phyloP scores from a whole-genome alignment of 352 stramenopile genomes.

The Phytopythium mirpurense region DNA sequence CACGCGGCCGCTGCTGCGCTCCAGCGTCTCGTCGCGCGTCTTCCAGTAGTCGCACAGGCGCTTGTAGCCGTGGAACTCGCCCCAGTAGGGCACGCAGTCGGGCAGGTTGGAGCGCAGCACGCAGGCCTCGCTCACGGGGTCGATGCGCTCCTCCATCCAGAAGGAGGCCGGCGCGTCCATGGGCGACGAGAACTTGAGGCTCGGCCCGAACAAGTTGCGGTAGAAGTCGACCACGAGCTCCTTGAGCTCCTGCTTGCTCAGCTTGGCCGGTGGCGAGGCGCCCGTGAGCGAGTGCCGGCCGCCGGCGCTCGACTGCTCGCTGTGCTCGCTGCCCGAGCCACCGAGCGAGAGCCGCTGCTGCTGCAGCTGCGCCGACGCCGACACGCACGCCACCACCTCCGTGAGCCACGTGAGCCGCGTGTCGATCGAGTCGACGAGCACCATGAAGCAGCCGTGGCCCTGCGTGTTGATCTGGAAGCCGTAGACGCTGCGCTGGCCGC shows the following conservation, averaged over 20 bases:
- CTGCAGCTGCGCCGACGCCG: conserved; percentile 16
- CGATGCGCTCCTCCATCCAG: conserved; percentile 85
- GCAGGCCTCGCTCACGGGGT: conserved; percentile 58
- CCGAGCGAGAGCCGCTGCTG: conserved; percentile 59
- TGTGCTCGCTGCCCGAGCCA: conserved; percentile 23
- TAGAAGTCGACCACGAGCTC: conserved; percentile 75
- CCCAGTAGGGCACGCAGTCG: conserved; percentile 83
- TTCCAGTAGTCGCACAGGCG: conserved; percentile 86
- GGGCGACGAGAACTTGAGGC: conserved; percentile 74
- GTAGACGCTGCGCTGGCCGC: conserved; percentile 67
- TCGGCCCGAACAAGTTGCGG: conserved; percentile 69
- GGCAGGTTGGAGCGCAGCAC: conserved; percentile 84
- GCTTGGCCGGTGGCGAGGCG: conserved; percentile 29
- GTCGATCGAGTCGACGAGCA: conserved; percentile 82
- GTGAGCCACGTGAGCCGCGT: conserved; percentile 77
- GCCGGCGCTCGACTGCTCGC: conserved; percentile 1
- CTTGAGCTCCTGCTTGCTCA: conserved; percentile 72
- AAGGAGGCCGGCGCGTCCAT: conserved; percentile 71
- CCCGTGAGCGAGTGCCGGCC: conserved; percentile 13
- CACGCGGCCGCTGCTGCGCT: conserved; percentile 76
- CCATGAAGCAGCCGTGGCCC: conserved; percentile 79
- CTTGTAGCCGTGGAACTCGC: conserved; percentile 87
- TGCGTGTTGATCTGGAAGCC: conserved; percentile 87
- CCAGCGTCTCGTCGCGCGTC: conserved; percentile 81
- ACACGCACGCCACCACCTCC: conserved; percentile 70